These are phyloP conservation scores for Glycine latifolia DNA, from an alignment of 306 rosid species.

Conservation along the genomic window DNA sequence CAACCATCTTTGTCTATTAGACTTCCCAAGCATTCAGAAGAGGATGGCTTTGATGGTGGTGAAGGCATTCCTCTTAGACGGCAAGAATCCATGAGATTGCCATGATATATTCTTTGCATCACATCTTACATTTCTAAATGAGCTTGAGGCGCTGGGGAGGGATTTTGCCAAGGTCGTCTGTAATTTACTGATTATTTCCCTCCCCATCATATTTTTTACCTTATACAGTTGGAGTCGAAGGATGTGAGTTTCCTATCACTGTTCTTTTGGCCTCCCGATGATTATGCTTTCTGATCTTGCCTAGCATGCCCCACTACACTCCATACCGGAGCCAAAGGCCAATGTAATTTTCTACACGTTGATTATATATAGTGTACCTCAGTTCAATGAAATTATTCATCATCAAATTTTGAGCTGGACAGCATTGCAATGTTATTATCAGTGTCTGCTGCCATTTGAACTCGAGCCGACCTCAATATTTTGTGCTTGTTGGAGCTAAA, in stretches of 20 bases:
- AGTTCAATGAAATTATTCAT: slow-evolving; percentile 50
- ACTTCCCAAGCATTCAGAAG: slow-evolving; percentile 84
- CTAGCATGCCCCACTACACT: slow-evolving; percentile 14
- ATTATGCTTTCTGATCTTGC: slow-evolving; percentile 50
- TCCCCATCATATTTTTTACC: slow-evolving; percentile 50
- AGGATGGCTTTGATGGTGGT: slow-evolving; percentile 64
- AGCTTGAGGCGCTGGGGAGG: slow-evolving; percentile 50
- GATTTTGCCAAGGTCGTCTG: slow-evolving; percentile 50
- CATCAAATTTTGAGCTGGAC: slow-evolving; percentile 48
- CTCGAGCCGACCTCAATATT: slow-evolving; percentile 16
- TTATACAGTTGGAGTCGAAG: slow-evolving; percentile 53
- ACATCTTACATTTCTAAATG: slow-evolving; percentile 34
- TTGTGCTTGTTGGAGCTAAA: slow-evolving; percentile 11
- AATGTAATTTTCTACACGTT: slow-evolving; percentile 67
- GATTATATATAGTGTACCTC: slow-evolving; percentile 60
- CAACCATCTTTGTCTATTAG: slow-evolving; percentile 51
- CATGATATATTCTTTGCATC: slow-evolving; percentile 53
- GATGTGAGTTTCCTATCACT: slow-evolving; percentile 55
- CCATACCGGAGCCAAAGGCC: slow-evolving; percentile 51
- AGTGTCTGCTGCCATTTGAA: slow-evolving; percentile 33
- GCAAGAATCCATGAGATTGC: slow-evolving; percentile 69
- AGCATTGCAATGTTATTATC: slow-evolving; percentile 38
- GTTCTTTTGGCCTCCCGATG: slow-evolving; percentile 49
- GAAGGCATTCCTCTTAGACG: slow-evolving; percentile 96
- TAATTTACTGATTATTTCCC: slow-evolving; percentile 52